A percentile compares a stretch with the other conserved stretches of the same genome.
Conservation (phyloP, 805 yeast genomes). For the Barnettozyma vustinii region DNA sequence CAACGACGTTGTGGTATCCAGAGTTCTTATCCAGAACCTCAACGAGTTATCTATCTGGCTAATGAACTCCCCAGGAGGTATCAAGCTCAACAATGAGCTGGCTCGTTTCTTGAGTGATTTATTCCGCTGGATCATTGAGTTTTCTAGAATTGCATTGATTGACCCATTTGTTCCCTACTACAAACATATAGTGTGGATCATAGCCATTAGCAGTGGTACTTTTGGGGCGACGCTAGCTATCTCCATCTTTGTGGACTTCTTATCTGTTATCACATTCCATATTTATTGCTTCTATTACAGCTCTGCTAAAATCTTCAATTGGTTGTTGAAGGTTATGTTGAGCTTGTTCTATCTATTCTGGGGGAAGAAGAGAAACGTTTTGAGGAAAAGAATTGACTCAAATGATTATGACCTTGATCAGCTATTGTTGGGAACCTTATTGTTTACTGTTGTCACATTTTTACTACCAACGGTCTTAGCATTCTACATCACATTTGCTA, state of each 20-base stretch:
- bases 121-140: conserved; percentile 75
- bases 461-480: conserved; percentile 84
- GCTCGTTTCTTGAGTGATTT: conserved; percentile 83
- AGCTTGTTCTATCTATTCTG: conserved; percentile 81
- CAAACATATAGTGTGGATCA: conserved; percentile 30
- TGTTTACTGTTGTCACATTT: conserved; percentile 75
- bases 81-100: conserved; percentile 82
- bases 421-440: conserved; percentile 77
- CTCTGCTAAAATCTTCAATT: conserved; percentile 70
- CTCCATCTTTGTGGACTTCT: conserved; percentile 59
- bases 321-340: conserved; percentile 61
- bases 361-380: conserved; percentile 81
- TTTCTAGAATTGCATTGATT: conserved; percentile 43
- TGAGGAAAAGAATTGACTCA: conserved; percentile 81
- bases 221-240: conserved; percentile 68
- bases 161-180: conserved; percentile 25
- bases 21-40: conserved; percentile 40
- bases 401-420: conserved; percentile 84
- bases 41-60: conserved; percentile 58
- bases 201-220: conserved; percentile 31
- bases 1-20: conserved; percentile 30
- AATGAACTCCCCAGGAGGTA: conserved; percentile 88
- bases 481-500: conserved; percentile 71
- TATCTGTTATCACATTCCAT: conserved; percentile 62
- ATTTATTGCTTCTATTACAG: conserved; percentile 72